Percentiles rank a stretch among this genome's conserved stretches.
Evolutionary conservation across 2,329 filamentous ascomycete genomes (phyloP).

Genomic region (Colletotrichum zoysiae): DNA sequence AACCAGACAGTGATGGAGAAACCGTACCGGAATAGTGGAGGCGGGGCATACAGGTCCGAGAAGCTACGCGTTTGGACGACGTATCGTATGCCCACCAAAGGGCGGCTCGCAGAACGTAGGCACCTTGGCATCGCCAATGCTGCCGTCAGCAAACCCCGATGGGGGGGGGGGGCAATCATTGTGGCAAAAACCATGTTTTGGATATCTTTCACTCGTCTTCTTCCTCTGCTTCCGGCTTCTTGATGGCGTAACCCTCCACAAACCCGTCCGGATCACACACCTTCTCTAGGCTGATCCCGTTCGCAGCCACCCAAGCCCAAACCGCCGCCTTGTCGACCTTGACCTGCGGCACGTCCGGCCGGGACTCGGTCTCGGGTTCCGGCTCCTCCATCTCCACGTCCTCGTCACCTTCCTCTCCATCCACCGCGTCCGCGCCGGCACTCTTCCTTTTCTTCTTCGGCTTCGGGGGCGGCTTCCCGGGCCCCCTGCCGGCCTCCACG

Average conservation of each 20-base stretch:
- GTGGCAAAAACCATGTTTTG: background rate
- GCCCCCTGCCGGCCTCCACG: slow-evolving; percentile 66
- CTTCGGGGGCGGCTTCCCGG: slow-evolving; percentile 50
- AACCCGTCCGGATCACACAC: slow-evolving; percentile 83
- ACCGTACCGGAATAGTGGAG: background rate
- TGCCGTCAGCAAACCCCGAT: background rate
- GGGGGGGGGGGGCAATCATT: background rate
- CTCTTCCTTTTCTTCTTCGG: slow-evolving; percentile 31
- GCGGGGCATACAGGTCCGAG: background rate
- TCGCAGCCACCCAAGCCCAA: slow-evolving; percentile 73
- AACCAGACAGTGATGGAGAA: background rate
- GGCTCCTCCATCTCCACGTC: slow-evolving; percentile 44
- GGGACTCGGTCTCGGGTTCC: slow-evolving; percentile 47
- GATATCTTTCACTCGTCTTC: slow-evolving; percentile 45
- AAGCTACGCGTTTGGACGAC: background rate
- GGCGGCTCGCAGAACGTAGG: background rate
- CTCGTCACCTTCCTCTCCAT: slow-evolving; percentile 43
- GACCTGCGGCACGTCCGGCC: slow-evolving; percentile 58
- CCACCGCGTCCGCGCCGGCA: slow-evolving; percentile 35
- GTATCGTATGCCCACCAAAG: background rate
- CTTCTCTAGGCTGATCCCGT: slow-evolving; percentile 73
- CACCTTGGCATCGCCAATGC: background rate
- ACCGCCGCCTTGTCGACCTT: slow-evolving; percentile 68
- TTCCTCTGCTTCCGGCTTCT: slow-evolving; percentile 52
- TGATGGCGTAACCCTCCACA: slow-evolving; percentile 73